Evolutionary conservation across 148 eudicot genomes (phyloP).

Genomic region (Diospyros lotus): DNA sequence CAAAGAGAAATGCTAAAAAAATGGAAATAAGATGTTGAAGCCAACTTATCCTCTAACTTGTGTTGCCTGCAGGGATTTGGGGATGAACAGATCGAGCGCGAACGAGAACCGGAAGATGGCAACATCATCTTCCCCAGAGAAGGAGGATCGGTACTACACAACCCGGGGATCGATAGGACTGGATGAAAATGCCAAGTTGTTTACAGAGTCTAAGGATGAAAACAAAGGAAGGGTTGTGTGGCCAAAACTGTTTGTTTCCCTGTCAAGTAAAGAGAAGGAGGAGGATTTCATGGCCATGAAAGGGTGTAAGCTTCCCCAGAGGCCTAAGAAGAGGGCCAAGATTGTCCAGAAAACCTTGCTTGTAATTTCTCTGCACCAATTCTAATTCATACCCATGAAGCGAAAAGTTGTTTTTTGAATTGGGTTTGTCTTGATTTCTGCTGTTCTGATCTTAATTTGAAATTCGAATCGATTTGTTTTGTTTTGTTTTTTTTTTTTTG

Average conservation of each 20-base stretch:
- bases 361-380: conserved; percentile 25
- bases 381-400: too few species aligned
- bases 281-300: conserved; percentile 93
- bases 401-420: too few species aligned
- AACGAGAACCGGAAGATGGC: conserved; percentile 22
- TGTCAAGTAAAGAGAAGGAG: conserved; percentile 87
- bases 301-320: conserved; percentile 83
- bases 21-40: background rate
- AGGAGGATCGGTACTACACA: conserved; percentile 62
- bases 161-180: conserved; percentile 53
- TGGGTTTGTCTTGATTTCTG: background rate
- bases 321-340: conserved; percentile 91
- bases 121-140: conserved; percentile 47
- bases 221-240: conserved; percentile 39
- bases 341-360: conserved; percentile 61
- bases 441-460: background rate
- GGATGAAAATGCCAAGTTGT: conserved; percentile 36
- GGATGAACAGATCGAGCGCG: background rate
- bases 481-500: background rate
- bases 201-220: conserved; percentile 24
- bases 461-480: background rate
- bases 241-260: conserved; percentile 57
- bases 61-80: conserved; percentile 7
- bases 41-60: too few species aligned
- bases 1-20: background rate